Evolutionary conservation across 1,284 basidiomycete genomes (phyloP), one percentile per base, ranked within the genome.

Genomic region (Apiotrichum laibachii): DNA sequence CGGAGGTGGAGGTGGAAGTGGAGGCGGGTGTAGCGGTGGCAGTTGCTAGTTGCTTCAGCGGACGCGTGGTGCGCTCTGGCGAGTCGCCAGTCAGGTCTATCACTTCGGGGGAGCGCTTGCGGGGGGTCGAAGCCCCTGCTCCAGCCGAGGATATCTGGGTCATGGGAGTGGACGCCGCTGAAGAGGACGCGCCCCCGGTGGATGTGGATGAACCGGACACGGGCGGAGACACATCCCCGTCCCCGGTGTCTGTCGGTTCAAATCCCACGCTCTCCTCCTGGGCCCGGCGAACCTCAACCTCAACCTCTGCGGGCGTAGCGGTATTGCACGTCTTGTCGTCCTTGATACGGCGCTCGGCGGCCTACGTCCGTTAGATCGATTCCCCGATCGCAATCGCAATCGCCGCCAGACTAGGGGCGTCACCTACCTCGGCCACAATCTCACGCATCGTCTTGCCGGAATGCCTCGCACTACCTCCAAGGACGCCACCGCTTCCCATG

Each of bases 311-410:
- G 1, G 69, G 68, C 33, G 46, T 49, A 22, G 67, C 62, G 8
- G 70, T 65, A 2, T 83, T 86, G 70, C 90, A 92, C 0, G 83
- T 73, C 70, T 85, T 86, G 67, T 88, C 86, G 67, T 93, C 91
- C 21, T 79, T 79, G 5, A 81, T 79, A 57, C 91, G 81, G 56
- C 87, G 82, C 70, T 92, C 89, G 0, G 91, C 91, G 48, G 91
- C 91, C 90, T 92, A 68, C 8, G 26, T 37, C 37, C 5, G 22
- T 13, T 12, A 40, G 35, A 54, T 54, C 55, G 53, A 51, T 35
- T 49, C 26, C 35, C 40, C 42, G 40, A 55, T 44, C 16, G n/a
- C 50, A 33, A 22, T 13, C 37, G 26, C 26, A 31, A 7, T 31
- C 26, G 3, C 26, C 26, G 7, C 26, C 26, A 31, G 26, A 31